Base-by-base conservation (phyloP, 192 early-diverging fungal genomes). In the Funneliformis mosseae region DNA sequence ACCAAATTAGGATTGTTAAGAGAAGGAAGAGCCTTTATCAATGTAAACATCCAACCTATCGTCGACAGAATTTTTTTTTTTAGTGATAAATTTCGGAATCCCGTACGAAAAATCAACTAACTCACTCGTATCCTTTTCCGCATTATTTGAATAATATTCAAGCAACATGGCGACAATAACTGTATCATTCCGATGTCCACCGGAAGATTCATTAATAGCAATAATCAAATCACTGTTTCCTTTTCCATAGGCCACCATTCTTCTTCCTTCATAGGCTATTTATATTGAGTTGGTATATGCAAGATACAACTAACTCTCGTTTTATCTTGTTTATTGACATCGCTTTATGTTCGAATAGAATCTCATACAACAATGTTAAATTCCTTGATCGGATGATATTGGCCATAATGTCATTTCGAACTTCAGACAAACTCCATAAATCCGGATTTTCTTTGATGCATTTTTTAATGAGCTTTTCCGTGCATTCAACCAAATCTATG, bases 131-230 rank as follows among this genome's bases (percentile, higher is more conserved):
- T 64, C 27, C 27, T 14, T 3, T 8, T 12, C 8, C 9, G 63
- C 25, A 64, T 64, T 23, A 64, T 64, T 64, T 12, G 63, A 64
- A 64, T 64, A 64, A 64, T 64, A 64, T 64, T 64, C 63, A 9
- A 64, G 63, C 11, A 64, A 64, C n/a, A 64, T 27, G 1, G n/a
- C 27, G 0, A 64, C 12, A 27, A 64, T 64, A 61, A 5, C 1
- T 16, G 0, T 61, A 14, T 61, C 18, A 11, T 5, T 64, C 27
- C 27, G 63, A 12, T 64, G 8, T 12, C 7, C 27, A 12, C 8
- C 62, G 0, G 25, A 27, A 64, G 4, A 61, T n/a, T 61, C 11
- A 28, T 64, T 23, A 28, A 64, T 28, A 12, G 63, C 63, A 27
- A 64, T 4, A 11, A 27, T 8, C 27, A 64, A 64, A 64, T 64